Conservation (phyloP, 768 basidiomycete genomes). For the Tylopilus vinaceipallidus region DNA sequence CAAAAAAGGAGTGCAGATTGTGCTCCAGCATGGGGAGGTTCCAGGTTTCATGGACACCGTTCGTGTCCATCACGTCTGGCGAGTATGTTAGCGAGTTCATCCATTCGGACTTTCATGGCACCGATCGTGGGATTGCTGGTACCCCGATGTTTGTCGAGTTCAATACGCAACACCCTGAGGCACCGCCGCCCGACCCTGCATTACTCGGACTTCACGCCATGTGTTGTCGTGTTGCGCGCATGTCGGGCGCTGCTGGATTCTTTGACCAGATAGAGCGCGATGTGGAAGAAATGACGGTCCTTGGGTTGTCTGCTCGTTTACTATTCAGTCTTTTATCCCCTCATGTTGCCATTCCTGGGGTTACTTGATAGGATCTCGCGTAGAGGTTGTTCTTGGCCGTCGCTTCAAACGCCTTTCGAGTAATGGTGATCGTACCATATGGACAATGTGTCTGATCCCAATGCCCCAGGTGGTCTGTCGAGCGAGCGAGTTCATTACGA, state of each 20-base stretch:
- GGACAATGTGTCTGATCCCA: no score
- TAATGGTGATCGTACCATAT: no score
- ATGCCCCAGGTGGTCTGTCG: no score
- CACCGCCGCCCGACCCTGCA: neutral
- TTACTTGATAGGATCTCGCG: no score
- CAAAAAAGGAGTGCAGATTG: neutral
- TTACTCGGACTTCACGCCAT: neutral
- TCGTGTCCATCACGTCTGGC: no score
- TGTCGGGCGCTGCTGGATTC: constrained; percentile 2
- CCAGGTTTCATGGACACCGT: neutral
- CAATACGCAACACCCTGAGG: neutral
- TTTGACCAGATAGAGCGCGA: neutral
- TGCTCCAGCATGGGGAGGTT: neutral
- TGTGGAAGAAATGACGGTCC: neutral
- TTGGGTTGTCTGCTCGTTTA: neutral
- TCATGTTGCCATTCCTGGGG: neutral
- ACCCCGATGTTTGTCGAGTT: neutral
- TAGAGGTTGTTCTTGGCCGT: no score
- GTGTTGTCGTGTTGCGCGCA: constrained; percentile 1
- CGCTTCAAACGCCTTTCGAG: no score
- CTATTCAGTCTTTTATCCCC: neutral
- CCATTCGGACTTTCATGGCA: no score
- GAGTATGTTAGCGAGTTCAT: no score
- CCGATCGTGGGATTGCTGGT: neutral
- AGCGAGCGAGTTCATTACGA: no score